phyloP scores from a whole-genome alignment of 2,329 filamentous ascomycete genomes.

The Pseudomassariella vexata region DNA sequence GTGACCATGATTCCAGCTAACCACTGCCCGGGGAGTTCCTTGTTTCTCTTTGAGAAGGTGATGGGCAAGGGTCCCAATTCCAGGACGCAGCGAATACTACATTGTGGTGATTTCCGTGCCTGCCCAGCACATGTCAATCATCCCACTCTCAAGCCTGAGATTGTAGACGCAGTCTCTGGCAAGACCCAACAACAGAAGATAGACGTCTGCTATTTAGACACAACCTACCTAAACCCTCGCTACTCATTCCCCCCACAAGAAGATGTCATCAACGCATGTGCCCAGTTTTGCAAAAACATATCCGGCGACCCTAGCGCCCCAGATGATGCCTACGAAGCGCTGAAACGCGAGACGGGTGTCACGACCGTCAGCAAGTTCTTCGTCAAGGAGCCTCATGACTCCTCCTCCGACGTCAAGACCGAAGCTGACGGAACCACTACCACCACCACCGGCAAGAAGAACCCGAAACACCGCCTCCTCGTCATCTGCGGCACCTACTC shows the following conservation, averaged over 20 bases:
- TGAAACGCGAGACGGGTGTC: slow-evolving; percentile 35
- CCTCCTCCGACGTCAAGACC: slow-evolving; percentile 13
- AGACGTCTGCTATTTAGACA: slow-evolving; percentile 94
- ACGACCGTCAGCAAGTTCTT: slow-evolving; percentile 49
- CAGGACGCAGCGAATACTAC: slow-evolving; percentile 72
- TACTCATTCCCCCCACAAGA: slow-evolving; percentile 90
- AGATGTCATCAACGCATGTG: slow-evolving; percentile 81
- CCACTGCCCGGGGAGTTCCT: slow-evolving; percentile 89
- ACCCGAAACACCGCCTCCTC: slow-evolving; percentile 61
- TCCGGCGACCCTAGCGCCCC: slow-evolving; percentile 55
- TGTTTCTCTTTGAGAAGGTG: slow-evolving; percentile 86
- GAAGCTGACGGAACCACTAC: not conserved
- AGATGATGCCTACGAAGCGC: slow-evolving; percentile 40
- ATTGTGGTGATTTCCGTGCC: slow-evolving; percentile 94
- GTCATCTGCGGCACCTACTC: slow-evolving; percentile 96
- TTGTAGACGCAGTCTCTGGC: slow-evolving; percentile 63
- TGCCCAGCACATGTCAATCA: slow-evolving; percentile 80
- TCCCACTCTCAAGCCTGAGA: slow-evolving; percentile 71
- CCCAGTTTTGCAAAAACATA: slow-evolving; percentile 77
- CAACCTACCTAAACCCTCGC: slow-evolving; percentile 91
- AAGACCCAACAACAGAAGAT: slow-evolving; percentile 77
- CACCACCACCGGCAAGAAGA: slow-evolving; percentile 2
- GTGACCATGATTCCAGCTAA: slow-evolving; percentile 97
- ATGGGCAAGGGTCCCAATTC: slow-evolving; percentile 54
- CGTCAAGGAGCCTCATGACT: slow-evolving; percentile 29